A percentile compares a stretch with the other conserved stretches of the same genome.
phyloP scores from a whole-genome alignment of 331 rosid species.

The Cydonia oblonga region DNA sequence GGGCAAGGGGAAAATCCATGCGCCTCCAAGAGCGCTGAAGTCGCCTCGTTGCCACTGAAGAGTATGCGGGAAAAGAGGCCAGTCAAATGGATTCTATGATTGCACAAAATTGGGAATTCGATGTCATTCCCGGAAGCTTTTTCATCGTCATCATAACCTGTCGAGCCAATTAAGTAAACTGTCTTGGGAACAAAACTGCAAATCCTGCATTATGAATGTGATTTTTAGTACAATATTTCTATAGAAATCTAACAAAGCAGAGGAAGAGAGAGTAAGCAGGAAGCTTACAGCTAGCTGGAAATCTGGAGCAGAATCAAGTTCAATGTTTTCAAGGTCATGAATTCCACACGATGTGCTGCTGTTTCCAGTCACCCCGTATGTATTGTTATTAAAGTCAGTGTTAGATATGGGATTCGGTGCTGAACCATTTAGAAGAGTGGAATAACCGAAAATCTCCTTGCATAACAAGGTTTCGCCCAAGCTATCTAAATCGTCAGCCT shows the following conservation, averaged over 20 bases:
- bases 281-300: constrained; percentile 55
- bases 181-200: constrained; percentile 63
- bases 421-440: background rate
- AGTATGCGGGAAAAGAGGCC: constrained; percentile 6
- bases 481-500: constrained; percentile 34
- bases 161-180: constrained; percentile 48
- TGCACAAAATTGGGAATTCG: constrained; percentile 14
- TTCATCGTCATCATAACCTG: constrained; percentile 28
- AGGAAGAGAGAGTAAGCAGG: background rate
- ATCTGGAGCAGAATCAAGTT: constrained; percentile 66
- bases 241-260: constrained; percentile 4
- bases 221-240: constrained; percentile 1
- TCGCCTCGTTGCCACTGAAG: constrained; percentile 5
- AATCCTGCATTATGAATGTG: constrained; percentile 38
- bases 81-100: background rate
- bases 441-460: constrained; percentile 34
- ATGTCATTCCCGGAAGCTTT: constrained; percentile 7
- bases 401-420: constrained; percentile 14
- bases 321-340: constrained; percentile 55
- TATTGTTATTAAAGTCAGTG: constrained; percentile 4
- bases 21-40: background rate
- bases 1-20: background rate
- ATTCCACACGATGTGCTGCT: constrained; percentile 27
- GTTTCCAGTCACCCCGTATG: constrained; percentile 11
- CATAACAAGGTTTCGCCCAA: constrained; percentile 57